Evolutionary conservation across 768 basidiomycete genomes (phyloP).

Genomic region (Coprinopsis cinerea): DNA sequence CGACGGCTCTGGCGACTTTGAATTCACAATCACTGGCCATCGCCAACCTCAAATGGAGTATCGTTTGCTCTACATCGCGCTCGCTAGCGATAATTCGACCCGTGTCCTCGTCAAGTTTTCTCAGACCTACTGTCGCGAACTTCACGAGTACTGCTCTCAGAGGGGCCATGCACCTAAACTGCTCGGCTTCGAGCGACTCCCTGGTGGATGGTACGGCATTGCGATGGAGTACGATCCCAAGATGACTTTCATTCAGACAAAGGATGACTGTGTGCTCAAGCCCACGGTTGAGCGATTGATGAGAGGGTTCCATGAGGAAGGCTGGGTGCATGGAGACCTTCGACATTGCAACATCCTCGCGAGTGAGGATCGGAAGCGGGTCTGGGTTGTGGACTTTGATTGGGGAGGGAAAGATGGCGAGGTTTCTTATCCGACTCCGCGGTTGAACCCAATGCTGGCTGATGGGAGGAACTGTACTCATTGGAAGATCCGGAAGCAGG

Average conservation of each 20-base stretch:
- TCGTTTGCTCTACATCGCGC: too few species aligned
- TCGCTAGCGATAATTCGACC: too few species aligned
- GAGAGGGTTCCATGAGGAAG: too few species aligned
- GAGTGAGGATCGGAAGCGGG: not conserved
- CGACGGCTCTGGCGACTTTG: not conserved
- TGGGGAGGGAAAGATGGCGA: conserved; percentile 14
- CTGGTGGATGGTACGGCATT: conserved; percentile 23
- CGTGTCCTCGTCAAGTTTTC: conserved; percentile 22
- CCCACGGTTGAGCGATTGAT: not conserved
- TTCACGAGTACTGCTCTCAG: conserved; percentile 19
- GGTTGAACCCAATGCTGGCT: conserved; percentile 10
- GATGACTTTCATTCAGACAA: too few species aligned
- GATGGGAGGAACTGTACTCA: conserved; percentile 4
- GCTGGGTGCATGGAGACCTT: conserved; percentile 8
- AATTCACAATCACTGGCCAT: conserved; percentile 5
- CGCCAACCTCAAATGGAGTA: not conserved
- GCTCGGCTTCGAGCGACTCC: conserved; percentile 19
- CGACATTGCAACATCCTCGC: conserved; percentile 4
- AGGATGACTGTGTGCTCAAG: not conserved
- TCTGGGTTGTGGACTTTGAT: conserved; percentile 14
- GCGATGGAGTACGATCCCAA: too few species aligned
- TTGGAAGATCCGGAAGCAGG: conserved; percentile 12
- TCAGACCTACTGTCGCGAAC: conserved; percentile 14
- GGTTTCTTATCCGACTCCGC: conserved; percentile 11
- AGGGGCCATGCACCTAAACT: conserved; percentile 19